phyloP scores from a whole-genome alignment of 2,329 filamentous ascomycete species.

The Teratosphaeria destructans region DNA sequence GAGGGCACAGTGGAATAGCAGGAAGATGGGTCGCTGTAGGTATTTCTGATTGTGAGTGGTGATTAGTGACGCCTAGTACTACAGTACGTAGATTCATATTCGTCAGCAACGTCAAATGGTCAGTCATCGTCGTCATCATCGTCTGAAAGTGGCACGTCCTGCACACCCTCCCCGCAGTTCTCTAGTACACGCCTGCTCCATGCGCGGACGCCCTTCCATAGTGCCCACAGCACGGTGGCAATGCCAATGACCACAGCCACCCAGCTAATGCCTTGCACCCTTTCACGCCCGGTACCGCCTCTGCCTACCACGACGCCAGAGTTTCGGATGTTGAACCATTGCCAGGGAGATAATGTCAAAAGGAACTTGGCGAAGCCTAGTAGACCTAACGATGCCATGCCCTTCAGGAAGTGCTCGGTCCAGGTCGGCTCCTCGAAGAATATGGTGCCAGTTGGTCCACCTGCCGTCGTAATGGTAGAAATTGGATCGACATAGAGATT shows the following conservation, averaged over 20 bases:
- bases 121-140: conserved; percentile 44
- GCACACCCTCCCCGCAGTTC: conserved; percentile 65
- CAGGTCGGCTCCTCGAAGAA: conserved; percentile 47
- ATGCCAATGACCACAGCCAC: conserved; percentile 70
- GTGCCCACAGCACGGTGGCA: conserved; percentile 67
- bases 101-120: not conserved
- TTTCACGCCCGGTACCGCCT: conserved; percentile 59
- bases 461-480: conserved; percentile 27
- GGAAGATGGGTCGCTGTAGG: not conserved
- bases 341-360: conserved; percentile 61
- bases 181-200: conserved; percentile 65
- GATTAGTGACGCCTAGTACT: not conserved
- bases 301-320: conserved; percentile 44
- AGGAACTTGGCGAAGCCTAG: conserved; percentile 76
- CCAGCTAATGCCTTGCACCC: conserved; percentile 70
- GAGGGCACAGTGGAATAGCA: not conserved
- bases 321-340: conserved; percentile 64
- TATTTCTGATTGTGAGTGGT: not conserved
- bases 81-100: conserved; percentile 4
- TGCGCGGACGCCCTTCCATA: conserved; percentile 71
- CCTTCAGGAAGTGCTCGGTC: conserved; percentile 78
- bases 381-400: conserved; percentile 78
- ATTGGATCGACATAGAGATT: conserved; percentile 74
- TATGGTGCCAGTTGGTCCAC: conserved; percentile 21
- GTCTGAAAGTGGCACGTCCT: conserved; percentile 65